Conservation (phyloP, 2,329 filamentous ascomycete genomes). For the Monosporascus cannonballus region DNA sequence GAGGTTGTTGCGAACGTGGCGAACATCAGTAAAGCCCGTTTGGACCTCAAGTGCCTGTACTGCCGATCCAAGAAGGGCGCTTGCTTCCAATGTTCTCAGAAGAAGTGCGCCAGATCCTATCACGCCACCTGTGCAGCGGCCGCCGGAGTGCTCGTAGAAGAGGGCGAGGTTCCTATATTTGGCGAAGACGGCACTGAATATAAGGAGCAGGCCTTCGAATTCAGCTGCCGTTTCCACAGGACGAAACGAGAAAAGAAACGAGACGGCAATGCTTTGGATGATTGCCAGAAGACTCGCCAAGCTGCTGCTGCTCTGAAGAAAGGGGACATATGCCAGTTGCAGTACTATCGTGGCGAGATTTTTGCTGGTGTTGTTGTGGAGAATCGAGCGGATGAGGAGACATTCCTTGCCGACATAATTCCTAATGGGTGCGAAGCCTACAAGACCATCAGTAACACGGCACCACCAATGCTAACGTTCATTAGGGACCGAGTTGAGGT, state of each 20-base stretch:
- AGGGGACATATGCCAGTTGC: constrained; percentile 80
- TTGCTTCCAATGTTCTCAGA: constrained; percentile 93
- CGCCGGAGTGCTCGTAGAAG: constrained; percentile 86
- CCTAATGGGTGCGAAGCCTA: constrained; percentile 62
- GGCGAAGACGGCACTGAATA: constrained; percentile 89
- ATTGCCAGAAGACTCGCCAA: constrained; percentile 60
- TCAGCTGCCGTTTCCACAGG: constrained; percentile 91
- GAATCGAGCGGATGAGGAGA: constrained; percentile 71
- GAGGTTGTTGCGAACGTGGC: constrained; percentile 74
- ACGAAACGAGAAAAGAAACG: constrained; percentile 76
- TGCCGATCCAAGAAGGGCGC: constrained; percentile 93
- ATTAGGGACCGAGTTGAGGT: constrained; percentile 66
- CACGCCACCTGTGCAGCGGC: constrained; percentile 92
- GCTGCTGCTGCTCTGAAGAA: constrained; percentile 62
- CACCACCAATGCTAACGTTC: constrained; percentile 32
- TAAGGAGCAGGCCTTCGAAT: constrained; percentile 84
- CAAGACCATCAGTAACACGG: constrained; percentile 1
- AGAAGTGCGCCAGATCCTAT: constrained; percentile 89
- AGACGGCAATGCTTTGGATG: constrained; percentile 63
- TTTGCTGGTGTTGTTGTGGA: constrained; percentile 86
- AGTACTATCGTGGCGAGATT: constrained; percentile 77
- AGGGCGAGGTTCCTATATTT: constrained; percentile 78
- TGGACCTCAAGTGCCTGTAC: constrained; percentile 90
- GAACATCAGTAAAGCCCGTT: constrained; percentile 77
- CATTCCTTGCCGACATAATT: constrained; percentile 72